Conservation (phyloP, 169 alveolate species). For the Sarcocystis neurona region DNA sequence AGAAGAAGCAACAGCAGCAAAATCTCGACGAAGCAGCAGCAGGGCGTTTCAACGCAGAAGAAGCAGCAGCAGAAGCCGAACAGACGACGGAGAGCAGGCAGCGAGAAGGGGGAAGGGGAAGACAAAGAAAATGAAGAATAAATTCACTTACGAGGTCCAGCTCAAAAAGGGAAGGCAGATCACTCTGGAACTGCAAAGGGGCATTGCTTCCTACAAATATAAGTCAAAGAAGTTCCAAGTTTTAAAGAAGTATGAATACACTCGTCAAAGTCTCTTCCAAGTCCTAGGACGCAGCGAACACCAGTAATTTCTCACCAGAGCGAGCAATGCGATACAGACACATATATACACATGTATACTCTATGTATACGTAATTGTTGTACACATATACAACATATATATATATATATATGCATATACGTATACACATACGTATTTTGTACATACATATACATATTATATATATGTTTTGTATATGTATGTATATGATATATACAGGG, state of each 20-base stretch:
- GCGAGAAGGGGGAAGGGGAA: background rate
- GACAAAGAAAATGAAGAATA: background rate
- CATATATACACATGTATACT: no score
- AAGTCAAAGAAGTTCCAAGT: background rate
- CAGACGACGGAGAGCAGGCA: background rate
- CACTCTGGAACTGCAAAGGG: background rate
- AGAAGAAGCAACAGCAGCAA: constrained; percentile 2
- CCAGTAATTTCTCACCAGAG: no score
- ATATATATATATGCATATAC: no score
- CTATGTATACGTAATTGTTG: no score
- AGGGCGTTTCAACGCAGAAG: background rate
- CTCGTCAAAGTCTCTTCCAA: background rate
- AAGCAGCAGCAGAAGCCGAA: background rate
- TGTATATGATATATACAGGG: no score
- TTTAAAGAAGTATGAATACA: background rate
- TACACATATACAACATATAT: no score
- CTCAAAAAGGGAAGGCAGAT: background rate
- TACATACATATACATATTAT: no score
- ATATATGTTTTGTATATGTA: no score
- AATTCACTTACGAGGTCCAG: constrained; percentile 11
- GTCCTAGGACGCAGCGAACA: no score
- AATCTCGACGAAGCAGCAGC: background rate
- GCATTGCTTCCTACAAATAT: background rate
- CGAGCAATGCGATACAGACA: no score
- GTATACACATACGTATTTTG: no score